Conservation (phyloP, 169 alveolate genomes). For the Eimeria maxima region DNA sequence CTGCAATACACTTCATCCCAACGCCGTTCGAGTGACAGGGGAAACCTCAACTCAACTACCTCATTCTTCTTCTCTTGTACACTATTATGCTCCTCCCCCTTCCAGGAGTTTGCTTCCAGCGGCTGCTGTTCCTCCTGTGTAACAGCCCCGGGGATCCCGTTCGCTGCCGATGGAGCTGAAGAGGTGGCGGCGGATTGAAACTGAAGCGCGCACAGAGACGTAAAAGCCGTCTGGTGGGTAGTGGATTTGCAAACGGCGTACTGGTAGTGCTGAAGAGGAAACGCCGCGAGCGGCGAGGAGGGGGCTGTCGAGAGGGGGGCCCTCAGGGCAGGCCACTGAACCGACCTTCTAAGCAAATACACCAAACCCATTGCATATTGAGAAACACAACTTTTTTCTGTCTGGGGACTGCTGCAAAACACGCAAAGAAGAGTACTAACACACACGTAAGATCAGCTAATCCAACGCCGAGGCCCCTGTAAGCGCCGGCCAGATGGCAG, state of each 20-base stretch:
- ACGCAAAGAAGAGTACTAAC: not conserved
- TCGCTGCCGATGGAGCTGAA: not conserved
- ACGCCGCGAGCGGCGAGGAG: not conserved
- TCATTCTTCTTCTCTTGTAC: not conserved
- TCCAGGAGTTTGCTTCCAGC: not conserved
- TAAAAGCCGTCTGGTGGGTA: not conserved
- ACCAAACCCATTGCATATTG: slow-evolving; percentile 9
- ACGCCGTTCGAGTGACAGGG: not conserved
- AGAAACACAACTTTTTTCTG: not conserved
- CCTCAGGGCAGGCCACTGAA: slow-evolving; percentile 8
- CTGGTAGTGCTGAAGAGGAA: not conserved
- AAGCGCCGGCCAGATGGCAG: not conserved
- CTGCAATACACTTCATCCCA: slow-evolving; percentile 83
- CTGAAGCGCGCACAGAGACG: not conserved
- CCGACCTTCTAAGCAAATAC: not conserved
- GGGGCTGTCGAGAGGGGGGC: not conserved
- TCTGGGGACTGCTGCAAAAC: slow-evolving; percentile 2
- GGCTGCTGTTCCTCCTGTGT: slow-evolving; percentile 6
- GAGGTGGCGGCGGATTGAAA: not conserved
- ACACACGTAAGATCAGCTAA: not conserved
- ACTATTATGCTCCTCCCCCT: not conserved
- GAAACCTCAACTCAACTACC: not conserved
- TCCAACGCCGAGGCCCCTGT: slow-evolving; percentile 6
- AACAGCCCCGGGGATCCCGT: not conserved
- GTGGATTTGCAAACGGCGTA: not conserved